A percentile compares a stretch with the other conserved stretches of the same genome.
Evolutionary conservation across 371 early-diverging fungal genomes (phyloP).

Genomic region (Ecytonucleospora hepatopenaei): DNA sequence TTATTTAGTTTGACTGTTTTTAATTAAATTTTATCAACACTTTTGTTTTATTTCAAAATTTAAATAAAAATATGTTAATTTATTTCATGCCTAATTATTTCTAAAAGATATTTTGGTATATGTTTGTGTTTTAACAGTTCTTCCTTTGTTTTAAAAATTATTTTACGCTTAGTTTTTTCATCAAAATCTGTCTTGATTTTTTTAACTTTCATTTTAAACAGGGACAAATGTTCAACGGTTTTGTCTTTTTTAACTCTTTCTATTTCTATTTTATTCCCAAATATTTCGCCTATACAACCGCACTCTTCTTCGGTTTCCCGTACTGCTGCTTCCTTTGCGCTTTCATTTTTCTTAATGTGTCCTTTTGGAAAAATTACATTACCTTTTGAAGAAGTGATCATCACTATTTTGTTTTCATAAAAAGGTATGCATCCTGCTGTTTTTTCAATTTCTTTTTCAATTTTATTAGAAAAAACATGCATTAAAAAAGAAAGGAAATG

Average conservation of each 20-base stretch:
- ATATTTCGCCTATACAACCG: constrained; percentile 38
- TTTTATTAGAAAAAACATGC: too few relatives aligned
- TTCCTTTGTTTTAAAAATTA: neutral
- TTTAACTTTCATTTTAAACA: constrained; percentile 6
- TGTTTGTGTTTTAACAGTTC: neutral
- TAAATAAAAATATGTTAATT: too few relatives aligned
- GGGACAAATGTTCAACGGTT: neutral
- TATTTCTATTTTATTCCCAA: too few relatives aligned
- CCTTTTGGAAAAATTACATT: constrained; percentile 53
- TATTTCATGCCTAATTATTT: neutral
- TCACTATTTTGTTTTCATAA: constrained; percentile 2
- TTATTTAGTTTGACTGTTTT: neutral
- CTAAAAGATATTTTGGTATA: neutral
- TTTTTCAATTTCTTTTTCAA: neutral
- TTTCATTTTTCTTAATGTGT: constrained; percentile 39
- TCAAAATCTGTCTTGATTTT: constrained; percentile 4
- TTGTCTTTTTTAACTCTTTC: neutral
- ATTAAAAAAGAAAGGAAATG: neutral
- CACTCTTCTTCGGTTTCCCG: constrained; percentile 52
- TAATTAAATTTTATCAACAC: neutral
- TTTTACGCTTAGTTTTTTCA: neutral
- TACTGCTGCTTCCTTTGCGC: constrained; percentile 34
- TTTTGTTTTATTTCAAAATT: too few relatives aligned
- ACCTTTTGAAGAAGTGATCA: neutral
- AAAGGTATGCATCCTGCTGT: constrained; percentile 8